A percentile compares a stretch with the other conserved stretches of the same genome.
These are phyloP conservation scores for Phytopythium oedochilum DNA, from an alignment of 352 stramenopile genomes.

Conservation along the genomic window DNA sequence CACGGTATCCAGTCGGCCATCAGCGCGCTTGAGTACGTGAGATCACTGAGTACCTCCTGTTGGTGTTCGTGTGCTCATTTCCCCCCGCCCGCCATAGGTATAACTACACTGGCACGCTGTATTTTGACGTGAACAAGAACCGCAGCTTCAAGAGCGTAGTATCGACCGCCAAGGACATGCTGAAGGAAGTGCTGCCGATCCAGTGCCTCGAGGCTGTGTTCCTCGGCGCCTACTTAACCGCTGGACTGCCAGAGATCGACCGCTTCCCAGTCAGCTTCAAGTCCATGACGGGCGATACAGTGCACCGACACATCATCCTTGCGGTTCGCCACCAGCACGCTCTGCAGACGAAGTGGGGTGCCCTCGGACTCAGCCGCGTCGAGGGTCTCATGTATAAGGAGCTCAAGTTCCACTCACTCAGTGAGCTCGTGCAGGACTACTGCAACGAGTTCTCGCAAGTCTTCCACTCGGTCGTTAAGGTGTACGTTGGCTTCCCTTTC, in stretches of 20 bases:
- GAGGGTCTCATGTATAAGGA: slow-evolving; percentile 87
- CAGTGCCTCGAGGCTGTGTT: slow-evolving; percentile 89
- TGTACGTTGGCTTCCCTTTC: slow-evolving; percentile 85
- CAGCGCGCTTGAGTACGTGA: slow-evolving; percentile 59
- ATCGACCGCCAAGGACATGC: slow-evolving; percentile 82
- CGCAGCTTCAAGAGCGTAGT: slow-evolving; percentile 87
- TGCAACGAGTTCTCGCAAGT: slow-evolving; percentile 53
- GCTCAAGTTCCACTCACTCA: slow-evolving; percentile 71
- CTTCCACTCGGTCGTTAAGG: slow-evolving; percentile 63
- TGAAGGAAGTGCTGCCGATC: slow-evolving; percentile 79
- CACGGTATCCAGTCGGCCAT: slow-evolving; percentile 62
- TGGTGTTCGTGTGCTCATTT: background rate
- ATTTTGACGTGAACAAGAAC: slow-evolving; percentile 87
- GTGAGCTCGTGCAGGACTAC: slow-evolving; percentile 71
- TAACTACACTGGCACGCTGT: slow-evolving; percentile 85
- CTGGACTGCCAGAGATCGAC: slow-evolving; percentile 56
- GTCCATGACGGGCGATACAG: slow-evolving; percentile 46
- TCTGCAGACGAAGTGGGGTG: slow-evolving; percentile 68
- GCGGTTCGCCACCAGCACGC: slow-evolving; percentile 51
- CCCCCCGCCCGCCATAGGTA: slow-evolving; percentile 26
- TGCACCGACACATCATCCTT: slow-evolving; percentile 82
- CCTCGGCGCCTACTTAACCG: slow-evolving; percentile 73
- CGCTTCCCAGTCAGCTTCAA: slow-evolving; percentile 88
- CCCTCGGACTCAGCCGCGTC: slow-evolving; percentile 76
- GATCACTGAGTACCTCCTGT: background rate